A percentile compares a stretch with the other conserved stretches of the same genome.
phyloP scores from a whole-genome alignment of 1,284 basidiomycete genomes.

The Heterobasidion parviporum region DNA sequence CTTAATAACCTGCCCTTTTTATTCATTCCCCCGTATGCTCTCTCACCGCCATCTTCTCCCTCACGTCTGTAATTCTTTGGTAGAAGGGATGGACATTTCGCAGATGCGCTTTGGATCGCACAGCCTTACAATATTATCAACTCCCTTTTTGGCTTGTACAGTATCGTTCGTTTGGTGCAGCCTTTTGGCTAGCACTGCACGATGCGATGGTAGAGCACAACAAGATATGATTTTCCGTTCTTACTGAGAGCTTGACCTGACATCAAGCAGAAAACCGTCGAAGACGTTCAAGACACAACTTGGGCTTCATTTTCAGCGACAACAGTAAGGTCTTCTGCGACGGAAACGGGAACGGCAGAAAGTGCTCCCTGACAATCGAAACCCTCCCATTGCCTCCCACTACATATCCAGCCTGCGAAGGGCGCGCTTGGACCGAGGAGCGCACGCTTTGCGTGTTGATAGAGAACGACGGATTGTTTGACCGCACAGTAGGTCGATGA shows the following conservation, averaged over 20 bases:
- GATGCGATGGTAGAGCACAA: too few species aligned
- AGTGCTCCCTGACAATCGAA: conserved; percentile 13
- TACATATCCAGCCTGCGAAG: conserved; percentile 24
- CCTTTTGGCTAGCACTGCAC: too few species aligned
- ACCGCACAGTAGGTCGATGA: conserved; percentile 14
- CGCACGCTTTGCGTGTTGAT: conserved; percentile 14
- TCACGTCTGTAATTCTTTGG: neutral
- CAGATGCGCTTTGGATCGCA: too few species aligned
- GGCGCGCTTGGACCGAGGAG: conserved; percentile 16
- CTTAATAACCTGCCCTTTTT: neutral
- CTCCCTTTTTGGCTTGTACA: too few species aligned
- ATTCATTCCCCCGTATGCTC: neutral
- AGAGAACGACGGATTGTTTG: conserved; percentile 3
- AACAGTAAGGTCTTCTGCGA: neutral
- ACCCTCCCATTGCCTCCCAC: conserved; percentile 21
- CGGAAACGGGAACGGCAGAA: neutral
- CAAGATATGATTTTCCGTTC: too few species aligned
- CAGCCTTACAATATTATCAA: too few species aligned
- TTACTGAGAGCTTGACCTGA: too few species aligned
- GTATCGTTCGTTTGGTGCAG: too few species aligned
- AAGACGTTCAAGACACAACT: too few species aligned
- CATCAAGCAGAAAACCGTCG: too few species aligned
- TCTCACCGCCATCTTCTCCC: neutral
- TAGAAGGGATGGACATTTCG: too few species aligned
- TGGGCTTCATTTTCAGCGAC: neutral